Evolutionary conservation across 768 basidiomycete species (phyloP).

Genomic region (Cystobasidium ongulense): DNA sequence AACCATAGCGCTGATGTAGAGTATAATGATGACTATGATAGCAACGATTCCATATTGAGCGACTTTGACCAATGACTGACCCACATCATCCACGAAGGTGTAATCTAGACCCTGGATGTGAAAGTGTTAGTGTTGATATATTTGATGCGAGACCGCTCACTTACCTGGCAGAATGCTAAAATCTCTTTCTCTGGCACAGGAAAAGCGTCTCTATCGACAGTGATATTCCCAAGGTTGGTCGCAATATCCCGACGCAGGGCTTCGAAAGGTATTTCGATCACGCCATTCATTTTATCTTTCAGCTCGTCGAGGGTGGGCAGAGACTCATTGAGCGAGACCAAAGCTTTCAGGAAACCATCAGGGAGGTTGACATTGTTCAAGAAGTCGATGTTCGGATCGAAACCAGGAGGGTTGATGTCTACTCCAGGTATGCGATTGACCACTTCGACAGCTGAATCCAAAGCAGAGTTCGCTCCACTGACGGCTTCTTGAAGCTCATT

Average conservation of each 20-base stretch:
- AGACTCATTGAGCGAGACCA: slow-evolving; percentile 61
- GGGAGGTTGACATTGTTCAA: slow-evolving; percentile 75
- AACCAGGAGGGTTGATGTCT: slow-evolving; percentile 53
- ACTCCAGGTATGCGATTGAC: slow-evolving; percentile 26
- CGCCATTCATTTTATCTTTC: slow-evolving; percentile 59
- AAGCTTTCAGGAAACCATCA: slow-evolving; percentile 60
- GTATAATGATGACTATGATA: slow-evolving; percentile 60
- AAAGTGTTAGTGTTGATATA: neutral
- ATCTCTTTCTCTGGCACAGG: slow-evolving; percentile 66
- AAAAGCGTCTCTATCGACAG: slow-evolving; percentile 54
- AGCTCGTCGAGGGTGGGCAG: slow-evolving; percentile 54
- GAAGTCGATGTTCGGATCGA: slow-evolving; percentile 63
- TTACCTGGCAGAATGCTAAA: slow-evolving; percentile 59
- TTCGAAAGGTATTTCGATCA: slow-evolving; percentile 65
- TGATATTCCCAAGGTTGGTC: slow-evolving; percentile 64
- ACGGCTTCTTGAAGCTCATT: neutral
- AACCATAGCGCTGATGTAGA: slow-evolving; percentile 56
- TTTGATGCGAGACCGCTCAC: neutral
- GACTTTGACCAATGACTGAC: slow-evolving; percentile 65
- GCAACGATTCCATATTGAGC: slow-evolving; percentile 71
- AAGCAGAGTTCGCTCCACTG: neutral
- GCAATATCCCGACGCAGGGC: slow-evolving; percentile 81
- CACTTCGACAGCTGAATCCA: neutral
- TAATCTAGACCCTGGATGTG: slow-evolving; percentile 57
- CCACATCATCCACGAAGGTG: slow-evolving; percentile 76